These are phyloP conservation scores for Botrytis tulipae DNA, from an alignment of 2,329 filamentous ascomycete genomes.

Conservation along the genomic window DNA sequence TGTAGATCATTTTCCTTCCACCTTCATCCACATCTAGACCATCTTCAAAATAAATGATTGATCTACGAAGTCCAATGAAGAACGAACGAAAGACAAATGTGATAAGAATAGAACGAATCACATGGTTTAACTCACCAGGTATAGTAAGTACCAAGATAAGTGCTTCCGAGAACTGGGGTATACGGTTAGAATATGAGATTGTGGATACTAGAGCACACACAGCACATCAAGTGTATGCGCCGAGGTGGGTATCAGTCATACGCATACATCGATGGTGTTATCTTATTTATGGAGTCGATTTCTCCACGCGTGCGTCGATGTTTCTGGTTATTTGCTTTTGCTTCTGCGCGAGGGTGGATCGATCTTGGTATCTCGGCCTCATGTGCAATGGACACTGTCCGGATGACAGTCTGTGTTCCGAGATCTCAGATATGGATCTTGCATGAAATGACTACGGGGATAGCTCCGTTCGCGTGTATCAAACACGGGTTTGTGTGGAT, in stretches of 20 bases:
- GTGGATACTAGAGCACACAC: not conserved
- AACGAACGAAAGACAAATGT: not conserved
- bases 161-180: not conserved
- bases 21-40: not conserved
- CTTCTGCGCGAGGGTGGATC: not conserved
- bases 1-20: not conserved
- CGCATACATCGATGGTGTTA: not conserved
- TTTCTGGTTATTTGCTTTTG: constrained; percentile 1
- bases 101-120: not conserved
- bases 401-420: not conserved
- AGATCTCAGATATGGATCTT: not conserved
- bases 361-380: not conserved
- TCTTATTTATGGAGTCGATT: not conserved
- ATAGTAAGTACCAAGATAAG: not conserved
- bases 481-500: not conserved
- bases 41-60: not conserved
- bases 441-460: not conserved
- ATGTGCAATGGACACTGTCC: not conserved
- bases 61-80: not conserved
- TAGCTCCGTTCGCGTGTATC: not conserved
- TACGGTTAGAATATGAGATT: not conserved
- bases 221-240: not conserved
- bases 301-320: not conserved
- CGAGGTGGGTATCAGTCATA: not conserved
- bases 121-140: not conserved